These are phyloP conservation scores for Fusarium guadeloupense DNA, from an alignment of 2,329 filamentous ascomycete genomes.

Conservation along the genomic window DNA sequence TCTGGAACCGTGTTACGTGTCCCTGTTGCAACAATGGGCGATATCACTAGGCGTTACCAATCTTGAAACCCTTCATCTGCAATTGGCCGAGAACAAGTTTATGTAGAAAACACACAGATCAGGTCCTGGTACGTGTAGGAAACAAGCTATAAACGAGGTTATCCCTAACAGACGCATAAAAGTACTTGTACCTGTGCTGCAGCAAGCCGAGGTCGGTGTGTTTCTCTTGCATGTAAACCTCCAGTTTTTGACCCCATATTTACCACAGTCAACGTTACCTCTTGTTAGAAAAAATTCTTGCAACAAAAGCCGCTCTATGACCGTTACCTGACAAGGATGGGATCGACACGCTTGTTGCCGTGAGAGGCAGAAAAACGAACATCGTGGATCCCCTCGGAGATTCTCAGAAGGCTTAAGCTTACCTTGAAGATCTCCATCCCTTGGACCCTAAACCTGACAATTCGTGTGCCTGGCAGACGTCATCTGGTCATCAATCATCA, in stretches of 20 bases:
- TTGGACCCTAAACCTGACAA: slow-evolving; percentile 35
- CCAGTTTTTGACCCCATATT: slow-evolving; percentile 8
- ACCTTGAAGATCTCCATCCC: slow-evolving; percentile 33
- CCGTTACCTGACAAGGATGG: slow-evolving; percentile 23
- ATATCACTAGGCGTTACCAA: slow-evolving; percentile 5
- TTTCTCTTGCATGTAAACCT: slow-evolving; percentile 3
- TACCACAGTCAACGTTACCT: slow-evolving; percentile 6
- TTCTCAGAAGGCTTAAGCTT: slow-evolving; percentile 40
- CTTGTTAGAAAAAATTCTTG: neutral
- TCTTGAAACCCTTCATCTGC: slow-evolving; percentile 25
- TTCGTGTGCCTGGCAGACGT: slow-evolving; percentile 32
- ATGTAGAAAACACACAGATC: slow-evolving; percentile 24
- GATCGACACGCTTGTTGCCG: slow-evolving; percentile 19
- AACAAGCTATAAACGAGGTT: slow-evolving; percentile 12
- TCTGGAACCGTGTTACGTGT: slow-evolving; percentile 22
- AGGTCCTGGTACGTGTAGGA: slow-evolving; percentile 15
- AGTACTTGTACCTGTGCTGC: neutral
- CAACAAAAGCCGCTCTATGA: slow-evolving; percentile 23
- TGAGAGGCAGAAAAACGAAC: slow-evolving; percentile 7
- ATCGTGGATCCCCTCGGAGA: slow-evolving; percentile 23
- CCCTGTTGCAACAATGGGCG: neutral
- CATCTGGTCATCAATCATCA: slow-evolving; percentile 24
- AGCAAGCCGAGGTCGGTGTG: slow-evolving; percentile 27
- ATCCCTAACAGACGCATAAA: slow-evolving; percentile 21
- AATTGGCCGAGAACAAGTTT: slow-evolving; percentile 9